Conservation (phyloP, 768 basidiomycete genomes). For the Kwoniella mangroviensis region DNA sequence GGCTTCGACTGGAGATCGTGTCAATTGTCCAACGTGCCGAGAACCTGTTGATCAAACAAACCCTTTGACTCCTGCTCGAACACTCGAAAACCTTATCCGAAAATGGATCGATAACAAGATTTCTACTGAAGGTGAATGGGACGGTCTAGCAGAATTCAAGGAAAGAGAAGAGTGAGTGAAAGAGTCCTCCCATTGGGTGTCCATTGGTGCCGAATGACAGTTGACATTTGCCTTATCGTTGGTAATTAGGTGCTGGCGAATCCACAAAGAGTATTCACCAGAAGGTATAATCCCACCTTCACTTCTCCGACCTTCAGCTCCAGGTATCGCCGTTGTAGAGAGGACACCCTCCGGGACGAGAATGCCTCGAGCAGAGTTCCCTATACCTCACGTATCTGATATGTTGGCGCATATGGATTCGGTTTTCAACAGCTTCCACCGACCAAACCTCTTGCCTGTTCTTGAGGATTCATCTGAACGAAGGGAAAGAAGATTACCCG, state of each 20-base stretch:
- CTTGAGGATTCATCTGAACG: neutral
- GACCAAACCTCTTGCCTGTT: neutral
- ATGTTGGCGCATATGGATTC: slow-evolving; percentile 3
- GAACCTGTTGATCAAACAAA: slow-evolving; percentile 4
- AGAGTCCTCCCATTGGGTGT: neutral
- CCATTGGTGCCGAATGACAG: too few species aligned
- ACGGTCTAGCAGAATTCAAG: slow-evolving; percentile 15
- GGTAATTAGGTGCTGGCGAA: slow-evolving; percentile 10
- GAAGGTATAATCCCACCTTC: slow-evolving; percentile 6
- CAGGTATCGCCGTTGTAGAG: neutral
- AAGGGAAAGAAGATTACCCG: neutral
- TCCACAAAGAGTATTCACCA: slow-evolving; percentile 9
- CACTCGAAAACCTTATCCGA: slow-evolving; percentile 17
- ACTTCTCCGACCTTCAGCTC: slow-evolving; percentile 1
- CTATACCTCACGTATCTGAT: slow-evolving; percentile 3
- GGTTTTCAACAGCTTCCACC: neutral
- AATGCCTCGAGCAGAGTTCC: neutral
- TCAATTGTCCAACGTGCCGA: slow-evolving; percentile 26
- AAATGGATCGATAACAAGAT: slow-evolving; percentile 24
- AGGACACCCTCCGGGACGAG: neutral
- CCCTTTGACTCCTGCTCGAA: slow-evolving; percentile 16
- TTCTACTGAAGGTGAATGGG: slow-evolving; percentile 20
- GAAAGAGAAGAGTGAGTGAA: slow-evolving; percentile 25
- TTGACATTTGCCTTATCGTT: too few species aligned
- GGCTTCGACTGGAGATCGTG: slow-evolving; percentile 9